Evolutionary conservation across 1,139 yeast genomes (phyloP), one percentile per base, ranked within the genome.

Genomic region (Hemisphaericaspora subhashii): DNA sequence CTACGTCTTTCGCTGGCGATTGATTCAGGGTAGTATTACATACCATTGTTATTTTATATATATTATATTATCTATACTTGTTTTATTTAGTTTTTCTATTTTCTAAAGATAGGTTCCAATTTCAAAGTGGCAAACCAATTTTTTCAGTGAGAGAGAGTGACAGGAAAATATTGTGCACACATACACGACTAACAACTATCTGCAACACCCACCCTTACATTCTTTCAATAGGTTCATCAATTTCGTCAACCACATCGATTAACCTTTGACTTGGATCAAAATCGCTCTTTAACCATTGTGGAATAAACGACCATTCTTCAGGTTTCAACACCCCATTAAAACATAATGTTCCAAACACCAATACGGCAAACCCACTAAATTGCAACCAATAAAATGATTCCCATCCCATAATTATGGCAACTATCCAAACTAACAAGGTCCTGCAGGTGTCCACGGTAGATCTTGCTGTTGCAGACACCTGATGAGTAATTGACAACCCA

Each of bases 391-490:
- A 70, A 63, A 85, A 86, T 1, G 68, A 52, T 60, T 86, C 95
- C 95, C 95, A 86, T 3, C 94, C 94, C 51, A 86, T 57, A n/a
- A 62, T 39, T 41, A 86, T 64, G 0, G 94, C 87, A n/a, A 83
- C 73, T 1, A 81, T 37, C 95, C 95, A 86, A 15, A 86, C 90
- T 29, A 84, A 64, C 31, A 85, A 63, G 0, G 95, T 86, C 51
- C 95, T 72, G 46, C 86, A 82, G 0, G 90, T 82, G 54, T 86
- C 95, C 33, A 86, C 77, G 1, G 95, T 86, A 14, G 89, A 80
- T 54, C 95, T 71, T 3, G 92, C 74, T 0, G 95, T 86, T 25
- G 95, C 95, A 38, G 86, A 81, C 38, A 85, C 59, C 37, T 66
- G 62, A 37, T 77, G 73, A 2, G 95, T 86, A 33, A 86, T 68